Conservation (phyloP, 768 basidiomycete genomes). For the Postia placenta region DNA sequence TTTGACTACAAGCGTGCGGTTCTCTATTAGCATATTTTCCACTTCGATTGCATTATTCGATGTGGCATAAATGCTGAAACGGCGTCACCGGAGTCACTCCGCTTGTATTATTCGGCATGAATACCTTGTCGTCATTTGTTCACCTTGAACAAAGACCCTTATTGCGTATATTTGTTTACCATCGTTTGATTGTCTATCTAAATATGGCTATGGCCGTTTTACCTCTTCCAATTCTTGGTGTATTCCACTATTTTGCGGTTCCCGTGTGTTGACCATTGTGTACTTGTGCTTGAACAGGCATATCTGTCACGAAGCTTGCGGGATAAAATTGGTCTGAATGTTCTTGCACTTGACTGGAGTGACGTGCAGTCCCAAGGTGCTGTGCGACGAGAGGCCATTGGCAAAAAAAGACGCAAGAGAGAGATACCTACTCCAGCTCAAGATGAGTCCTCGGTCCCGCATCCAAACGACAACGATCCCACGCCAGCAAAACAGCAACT, state of each 20-base stretch:
- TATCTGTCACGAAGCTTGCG: slow-evolving; percentile 52
- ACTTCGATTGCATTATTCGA: no score
- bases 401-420: slow-evolving; percentile 9
- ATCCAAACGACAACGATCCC: neutral
- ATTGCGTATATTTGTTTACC: neutral
- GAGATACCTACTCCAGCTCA: neutral
- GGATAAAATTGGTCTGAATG: slow-evolving; percentile 29
- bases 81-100: neutral
- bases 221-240: no score
- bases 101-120: neutral
- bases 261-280: no score
- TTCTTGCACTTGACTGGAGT: slow-evolving; percentile 66
- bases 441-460: neutral
- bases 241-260: no score
- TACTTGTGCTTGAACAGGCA: slow-evolving; percentile 33
- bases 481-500: neutral
- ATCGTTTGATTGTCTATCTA: no score
- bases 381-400: slow-evolving; percentile 26
- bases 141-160: neutral
- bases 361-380: slow-evolving; percentile 55
- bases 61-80: no score
- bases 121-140: neutral
- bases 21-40: no score
- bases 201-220: no score
- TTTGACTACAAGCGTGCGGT: no score